Percentiles rank a stretch among this genome's conserved stretches.
These are phyloP conservation scores for Cercospora citrullina DNA, from an alignment of 2,329 filamentous ascomycete genomes.

Conservation along the genomic window DNA sequence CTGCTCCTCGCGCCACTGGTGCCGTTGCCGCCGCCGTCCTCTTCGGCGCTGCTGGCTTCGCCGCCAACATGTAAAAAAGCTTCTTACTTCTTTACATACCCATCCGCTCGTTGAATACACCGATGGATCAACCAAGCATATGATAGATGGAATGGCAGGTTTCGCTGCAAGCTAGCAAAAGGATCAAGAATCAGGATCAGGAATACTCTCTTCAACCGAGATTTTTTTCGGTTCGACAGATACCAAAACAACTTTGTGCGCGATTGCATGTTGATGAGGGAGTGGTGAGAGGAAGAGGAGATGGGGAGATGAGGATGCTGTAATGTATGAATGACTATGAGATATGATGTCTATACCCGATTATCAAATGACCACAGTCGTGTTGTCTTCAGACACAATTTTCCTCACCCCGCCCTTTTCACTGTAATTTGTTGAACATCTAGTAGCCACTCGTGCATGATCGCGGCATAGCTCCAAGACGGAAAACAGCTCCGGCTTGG, in stretches of 20 bases:
- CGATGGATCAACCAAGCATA: neutral
- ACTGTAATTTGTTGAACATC: no score
- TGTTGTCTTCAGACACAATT: neutral
- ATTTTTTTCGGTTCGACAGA: neutral
- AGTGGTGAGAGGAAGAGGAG: neutral
- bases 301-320: neutral
- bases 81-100: neutral
- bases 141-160: neutral
- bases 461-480: no score
- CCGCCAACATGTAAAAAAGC: slow-evolving; percentile 9
- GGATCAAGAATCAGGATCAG: neutral
- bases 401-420: no score
- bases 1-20: slow-evolving; percentile 41
- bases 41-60: slow-evolving; percentile 47
- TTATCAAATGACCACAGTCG: neutral
- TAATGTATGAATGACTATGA: neutral
- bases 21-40: slow-evolving; percentile 50
- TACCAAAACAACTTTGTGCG: neutral
- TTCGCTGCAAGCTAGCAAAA: neutral
- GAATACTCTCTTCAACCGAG: neutral
- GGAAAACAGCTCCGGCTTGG: no score
- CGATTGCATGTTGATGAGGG: neutral
- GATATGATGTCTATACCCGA: neutral
- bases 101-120: neutral
- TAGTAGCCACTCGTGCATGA: no score